Base-by-base conservation (phyloP, 208 protist species). In the Strigomonas galati region DNA sequence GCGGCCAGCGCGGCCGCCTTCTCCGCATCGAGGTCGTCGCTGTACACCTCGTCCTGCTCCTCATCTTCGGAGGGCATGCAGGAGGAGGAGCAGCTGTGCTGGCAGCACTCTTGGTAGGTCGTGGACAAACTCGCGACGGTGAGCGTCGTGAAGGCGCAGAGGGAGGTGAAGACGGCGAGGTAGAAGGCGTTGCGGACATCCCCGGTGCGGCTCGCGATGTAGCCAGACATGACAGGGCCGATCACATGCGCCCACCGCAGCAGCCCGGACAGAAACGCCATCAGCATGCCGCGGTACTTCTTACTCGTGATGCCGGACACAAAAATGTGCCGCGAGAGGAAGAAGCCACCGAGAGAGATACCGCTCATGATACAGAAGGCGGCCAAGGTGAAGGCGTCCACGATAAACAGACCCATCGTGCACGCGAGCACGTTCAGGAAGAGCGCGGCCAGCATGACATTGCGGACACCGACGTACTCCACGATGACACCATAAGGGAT, bases 301-400 rank as follows among this genome's bases (percentile, higher is more conserved):
- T 79, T 82, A n/a, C 82, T 81, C 21, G 76, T 72, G 28, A 89
- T 78, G 4, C 76, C 68, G 10, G 85, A 62, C 17, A 91, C 87
- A 37, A 92, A 91, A 28, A 96, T 89, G 76, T 93, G 87, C 0
- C 85, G 85, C 24, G 87, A 59, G 0, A 96, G 67, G 62, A 96
- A 93, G 70, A 91, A 92, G 43, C 70, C 74, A 14, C 90, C 87
- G 31, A 84, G 76, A 9, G 85, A 91, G 60, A 79, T 63, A 1
- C 87, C 85, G 60, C 81, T 85, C n/a, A 92, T 49, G 0, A 83
- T 62, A 62, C 84, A 83, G 65, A 84, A 95, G 30, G 63, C 7
- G 2, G 58, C 51, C 23, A 92, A 72, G 27, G 69, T 71, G 3
- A 56, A 17, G 26, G 35, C 17, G 48, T 51, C 74, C 3, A 31